These are phyloP conservation scores for Silene latifolia DNA, from an alignment of 148 eudicot genomes.

Conservation along the genomic window DNA sequence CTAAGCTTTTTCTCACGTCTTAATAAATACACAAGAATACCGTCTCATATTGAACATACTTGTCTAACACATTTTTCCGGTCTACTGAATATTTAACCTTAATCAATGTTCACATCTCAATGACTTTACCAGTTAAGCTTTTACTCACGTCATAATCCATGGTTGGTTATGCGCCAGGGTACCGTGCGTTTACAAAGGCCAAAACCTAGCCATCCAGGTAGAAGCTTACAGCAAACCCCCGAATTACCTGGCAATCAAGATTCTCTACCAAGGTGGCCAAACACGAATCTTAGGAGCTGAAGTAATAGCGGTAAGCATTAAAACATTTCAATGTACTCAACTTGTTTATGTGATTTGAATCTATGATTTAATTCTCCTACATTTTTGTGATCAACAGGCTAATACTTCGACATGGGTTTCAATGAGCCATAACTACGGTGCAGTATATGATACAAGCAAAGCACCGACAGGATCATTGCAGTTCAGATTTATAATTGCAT, in stretches of 20 bases:
- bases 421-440: slow-evolving; percentile 30
- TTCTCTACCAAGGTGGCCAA: slow-evolving; percentile 81
- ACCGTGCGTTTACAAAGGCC: slow-evolving; percentile 57
- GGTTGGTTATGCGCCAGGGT: slow-evolving; percentile 39
- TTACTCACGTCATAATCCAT: neutral
- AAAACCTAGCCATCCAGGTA: slow-evolving; percentile 55
- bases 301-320: slow-evolving; percentile 46
- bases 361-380: too few relatives aligned
- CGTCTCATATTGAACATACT: too few relatives aligned
- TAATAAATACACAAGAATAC: too few relatives aligned
- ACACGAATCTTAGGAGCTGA: slow-evolving; percentile 56
- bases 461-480: slow-evolving; percentile 23
- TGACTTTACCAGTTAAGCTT: neutral
- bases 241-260: slow-evolving; percentile 50
- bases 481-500: slow-evolving; percentile 22
- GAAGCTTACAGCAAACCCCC: slow-evolving; percentile 62
- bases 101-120: neutral
- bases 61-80: too few relatives aligned
- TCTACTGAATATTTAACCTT: too few relatives aligned
- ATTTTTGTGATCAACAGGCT: neutral
- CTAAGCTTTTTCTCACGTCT: neutral
- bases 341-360: neutral
- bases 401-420: slow-evolving; percentile 18
- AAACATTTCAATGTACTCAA: neutral
- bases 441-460: slow-evolving; percentile 27